These are phyloP conservation scores for Wickerhamiella galacta DNA, from an alignment of 805 yeast genomes.

Conservation along the genomic window DNA sequence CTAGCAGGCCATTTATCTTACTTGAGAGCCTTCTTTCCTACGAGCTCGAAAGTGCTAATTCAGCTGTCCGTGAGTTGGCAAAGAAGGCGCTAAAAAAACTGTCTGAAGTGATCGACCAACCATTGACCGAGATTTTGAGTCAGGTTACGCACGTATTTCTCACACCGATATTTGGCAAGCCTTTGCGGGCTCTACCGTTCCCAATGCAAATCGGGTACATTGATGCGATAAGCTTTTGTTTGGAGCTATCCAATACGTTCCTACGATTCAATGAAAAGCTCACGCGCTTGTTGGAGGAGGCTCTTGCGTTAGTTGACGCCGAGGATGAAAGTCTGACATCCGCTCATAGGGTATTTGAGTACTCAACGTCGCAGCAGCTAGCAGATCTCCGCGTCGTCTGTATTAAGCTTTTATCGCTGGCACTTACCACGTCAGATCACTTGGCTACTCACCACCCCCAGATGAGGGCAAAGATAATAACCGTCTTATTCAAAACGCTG, in stretches of 20 bases:
- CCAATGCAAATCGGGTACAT: constrained; percentile 98
- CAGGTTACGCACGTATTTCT: constrained; percentile 70
- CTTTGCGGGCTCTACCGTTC: constrained; percentile 89
- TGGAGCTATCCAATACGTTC: constrained; percentile 65
- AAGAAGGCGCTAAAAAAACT: constrained; percentile 51
- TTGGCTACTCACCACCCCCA: constrained; percentile 41
- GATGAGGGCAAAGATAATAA: constrained; percentile 68
- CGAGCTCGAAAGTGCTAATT: constrained; percentile 80
- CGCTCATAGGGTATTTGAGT: constrained; percentile 69
- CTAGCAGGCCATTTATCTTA: constrained; percentile 59
- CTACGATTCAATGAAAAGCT: constrained; percentile 79
- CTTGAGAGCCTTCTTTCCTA: constrained; percentile 79
- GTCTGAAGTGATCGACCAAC: constrained; percentile 50
- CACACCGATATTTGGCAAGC: constrained; percentile 93
- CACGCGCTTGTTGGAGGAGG: constrained; percentile 70
- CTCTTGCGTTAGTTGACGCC: constrained; percentile 88
- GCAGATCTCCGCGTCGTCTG: constrained; percentile 82
- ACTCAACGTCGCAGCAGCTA: constrained; percentile 75
- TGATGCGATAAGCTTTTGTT: constrained; percentile 88
- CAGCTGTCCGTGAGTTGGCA: constrained; percentile 66
- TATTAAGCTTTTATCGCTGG: constrained; percentile 63
- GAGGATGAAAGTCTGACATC: constrained; percentile 91
- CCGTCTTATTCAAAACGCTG: constrained; percentile 87
- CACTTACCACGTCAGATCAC: constrained; percentile 60
- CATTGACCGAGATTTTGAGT: constrained; percentile 58